Conservation (phyloP, 2,329 filamentous ascomycete genomes). For the Bipolaris oryzae region DNA sequence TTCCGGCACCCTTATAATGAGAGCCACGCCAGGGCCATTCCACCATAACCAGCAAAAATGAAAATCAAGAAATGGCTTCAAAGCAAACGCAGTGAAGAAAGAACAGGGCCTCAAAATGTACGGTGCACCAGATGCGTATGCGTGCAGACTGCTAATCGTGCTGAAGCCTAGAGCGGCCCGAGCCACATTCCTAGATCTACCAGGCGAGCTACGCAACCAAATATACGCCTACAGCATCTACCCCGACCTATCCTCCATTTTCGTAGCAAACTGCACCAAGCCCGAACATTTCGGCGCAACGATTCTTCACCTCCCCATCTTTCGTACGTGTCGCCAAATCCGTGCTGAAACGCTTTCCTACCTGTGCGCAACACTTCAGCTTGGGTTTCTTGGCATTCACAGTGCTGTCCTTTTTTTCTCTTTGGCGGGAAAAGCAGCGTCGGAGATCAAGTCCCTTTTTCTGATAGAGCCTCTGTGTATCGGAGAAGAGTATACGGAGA, state of each 20-base stretch:
- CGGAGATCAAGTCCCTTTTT: conserved; percentile 8
- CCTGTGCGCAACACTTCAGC: conserved; percentile 20
- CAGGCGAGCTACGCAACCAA: conserved; percentile 32
- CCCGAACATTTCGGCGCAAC: conserved; percentile 15
- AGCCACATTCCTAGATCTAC: conserved; percentile 22
- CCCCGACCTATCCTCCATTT: conserved; percentile 6
- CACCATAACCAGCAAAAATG: neutral
- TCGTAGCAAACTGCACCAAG: conserved; percentile 6
- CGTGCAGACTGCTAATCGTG: neutral
- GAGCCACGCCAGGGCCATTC: neutral
- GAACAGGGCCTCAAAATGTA: no score
- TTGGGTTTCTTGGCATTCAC: conserved; percentile 16
- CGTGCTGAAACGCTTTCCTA: conserved; percentile 30
- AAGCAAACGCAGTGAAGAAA: no score
- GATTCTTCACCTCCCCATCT: conserved; percentile 21
- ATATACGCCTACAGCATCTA: conserved; percentile 27
- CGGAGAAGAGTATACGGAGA: neutral
- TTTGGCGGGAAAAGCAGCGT: conserved; percentile 1
- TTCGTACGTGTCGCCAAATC: conserved; percentile 27
- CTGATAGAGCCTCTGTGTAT: neutral
- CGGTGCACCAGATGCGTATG: neutral
- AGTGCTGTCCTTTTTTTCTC: conserved; percentile 16
- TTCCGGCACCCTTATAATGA: neutral
- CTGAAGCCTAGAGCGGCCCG: neutral
- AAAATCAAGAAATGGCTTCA: neutral